Evolutionary conservation across 768 basidiomycete genomes (phyloP).

Genomic region (Solioccasus polychromus): DNA sequence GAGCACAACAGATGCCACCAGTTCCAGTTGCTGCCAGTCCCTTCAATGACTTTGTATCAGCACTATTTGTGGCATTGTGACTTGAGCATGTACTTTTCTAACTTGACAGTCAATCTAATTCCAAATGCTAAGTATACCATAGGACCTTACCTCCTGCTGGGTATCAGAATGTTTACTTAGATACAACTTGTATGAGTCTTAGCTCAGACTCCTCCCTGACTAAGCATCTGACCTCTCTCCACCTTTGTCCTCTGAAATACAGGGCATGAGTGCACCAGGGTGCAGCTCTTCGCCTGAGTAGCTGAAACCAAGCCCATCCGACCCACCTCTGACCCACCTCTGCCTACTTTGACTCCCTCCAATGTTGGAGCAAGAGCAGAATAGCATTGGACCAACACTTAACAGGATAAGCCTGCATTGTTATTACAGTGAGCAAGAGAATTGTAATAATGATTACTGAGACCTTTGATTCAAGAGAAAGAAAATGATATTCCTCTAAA

Average conservation of each 20-base stretch:
- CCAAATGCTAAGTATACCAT: background rate
- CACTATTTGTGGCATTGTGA: constrained; percentile 6
- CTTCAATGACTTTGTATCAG: background rate
- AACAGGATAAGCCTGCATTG: constrained; percentile 21
- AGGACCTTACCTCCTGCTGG: background rate
- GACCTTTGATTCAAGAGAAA: constrained; percentile 25
- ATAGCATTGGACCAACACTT: constrained; percentile 1
- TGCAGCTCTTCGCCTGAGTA: too few species aligned
- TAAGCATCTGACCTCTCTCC: constrained; percentile 18
- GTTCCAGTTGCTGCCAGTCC: constrained; percentile 10
- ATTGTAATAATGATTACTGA: constrained; percentile 30
- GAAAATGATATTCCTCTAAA: constrained; percentile 1
- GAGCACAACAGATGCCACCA: constrained; percentile 11
- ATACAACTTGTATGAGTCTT: constrained; percentile 17
- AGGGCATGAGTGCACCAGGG: too few species aligned
- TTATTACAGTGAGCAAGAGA: constrained; percentile 22
- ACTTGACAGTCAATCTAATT: constrained; percentile 1
- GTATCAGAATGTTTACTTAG: background rate
- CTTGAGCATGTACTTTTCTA: constrained; percentile 18
- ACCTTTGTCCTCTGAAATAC: constrained; percentile 31
- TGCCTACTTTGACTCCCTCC: constrained; percentile 16
- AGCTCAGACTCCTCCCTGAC: constrained; percentile 21
- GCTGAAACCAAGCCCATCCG: too few species aligned
- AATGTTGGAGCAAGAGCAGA: background rate
- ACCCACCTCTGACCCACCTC: too few species aligned